These are phyloP conservation scores for Elsinoe fawcettii DNA, from an alignment of 2,329 filamentous ascomycete genomes.

Conservation along the genomic window DNA sequence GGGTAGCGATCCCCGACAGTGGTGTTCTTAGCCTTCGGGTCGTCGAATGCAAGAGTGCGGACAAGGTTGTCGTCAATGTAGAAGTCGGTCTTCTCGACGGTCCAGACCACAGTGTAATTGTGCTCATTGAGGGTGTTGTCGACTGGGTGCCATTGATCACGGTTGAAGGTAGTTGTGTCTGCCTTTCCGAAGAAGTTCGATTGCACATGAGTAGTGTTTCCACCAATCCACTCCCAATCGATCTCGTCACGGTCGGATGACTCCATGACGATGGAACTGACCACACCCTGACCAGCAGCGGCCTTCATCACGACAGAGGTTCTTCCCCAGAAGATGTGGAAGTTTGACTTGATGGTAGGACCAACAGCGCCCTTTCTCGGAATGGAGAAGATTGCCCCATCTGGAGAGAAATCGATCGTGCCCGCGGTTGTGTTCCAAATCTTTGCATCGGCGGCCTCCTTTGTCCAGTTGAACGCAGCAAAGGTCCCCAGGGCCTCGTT, in stretches of 20 bases:
- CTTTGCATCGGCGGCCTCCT: conserved; percentile 32
- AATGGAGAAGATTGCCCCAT: conserved; percentile 64
- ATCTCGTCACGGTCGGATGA: conserved; percentile 82
- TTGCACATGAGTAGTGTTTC: conserved; percentile 53
- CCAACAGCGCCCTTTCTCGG: conserved; percentile 57
- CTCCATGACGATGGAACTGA: conserved; percentile 74
- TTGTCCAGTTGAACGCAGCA: conserved; percentile 57
- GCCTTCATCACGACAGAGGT: conserved; percentile 73
- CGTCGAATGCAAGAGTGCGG: conserved; percentile 49
- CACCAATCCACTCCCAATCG: conserved; percentile 76
- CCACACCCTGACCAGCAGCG: conserved; percentile 64
- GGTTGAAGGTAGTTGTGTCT: conserved; percentile 57
- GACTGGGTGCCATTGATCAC: conserved; percentile 55
- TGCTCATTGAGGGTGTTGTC: conserved; percentile 52
- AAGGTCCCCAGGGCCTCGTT: conserved; percentile 62
- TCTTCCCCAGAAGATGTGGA: conserved; percentile 80
- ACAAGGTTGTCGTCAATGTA: conserved; percentile 60
- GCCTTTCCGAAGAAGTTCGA: conserved; percentile 75
- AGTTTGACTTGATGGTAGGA: conserved; percentile 68
- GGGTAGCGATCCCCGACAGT: conserved; percentile 59
- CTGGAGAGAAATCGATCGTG: conserved; percentile 46
- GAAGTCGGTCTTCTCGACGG: conserved; percentile 56
- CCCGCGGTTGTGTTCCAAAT: conserved; percentile 53
- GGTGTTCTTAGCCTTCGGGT: conserved; percentile 25
- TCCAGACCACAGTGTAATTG: conserved; percentile 68